Conservation (phyloP, 73 alveolate genomes). For the Diophrys sp. region DNA sequence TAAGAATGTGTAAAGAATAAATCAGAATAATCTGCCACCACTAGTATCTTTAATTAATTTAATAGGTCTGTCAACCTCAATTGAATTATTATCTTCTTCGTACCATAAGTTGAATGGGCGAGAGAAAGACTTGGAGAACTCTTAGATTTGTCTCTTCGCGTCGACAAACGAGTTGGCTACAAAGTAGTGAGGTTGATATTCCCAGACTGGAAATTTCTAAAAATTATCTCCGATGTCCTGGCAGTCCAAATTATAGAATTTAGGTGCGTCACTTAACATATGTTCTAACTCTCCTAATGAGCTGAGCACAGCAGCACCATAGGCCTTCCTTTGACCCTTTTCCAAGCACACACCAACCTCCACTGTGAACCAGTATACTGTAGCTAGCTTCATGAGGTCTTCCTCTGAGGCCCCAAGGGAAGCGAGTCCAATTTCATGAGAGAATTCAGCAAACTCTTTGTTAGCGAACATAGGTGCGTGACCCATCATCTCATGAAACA, state of each 20-base stretch:
- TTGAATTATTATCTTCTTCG: conserved; percentile 4
- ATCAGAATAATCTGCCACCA: too few relatives aligned
- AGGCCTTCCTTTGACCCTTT: conserved; percentile 63
- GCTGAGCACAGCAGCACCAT: conserved; percentile 85
- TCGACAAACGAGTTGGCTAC: conserved; percentile 34
- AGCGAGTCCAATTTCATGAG: too few relatives aligned
- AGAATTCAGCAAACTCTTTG: too few relatives aligned
- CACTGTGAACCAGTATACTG: conserved; percentile 78
- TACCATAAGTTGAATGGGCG: conserved; percentile 31
- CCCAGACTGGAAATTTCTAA: conserved; percentile 30
- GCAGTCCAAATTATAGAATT: conserved; percentile 25
- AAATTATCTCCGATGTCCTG: conserved; percentile 30
- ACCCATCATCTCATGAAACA: conserved; percentile 82
- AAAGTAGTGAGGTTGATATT: conserved; percentile 49
- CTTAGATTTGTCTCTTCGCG: conserved; percentile 32
- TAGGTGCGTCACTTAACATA: conserved; percentile 39
- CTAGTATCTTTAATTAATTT: too few relatives aligned
- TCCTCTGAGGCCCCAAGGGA: conserved; percentile 80
- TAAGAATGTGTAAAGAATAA: too few relatives aligned
- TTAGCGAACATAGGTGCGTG: conserved; percentile 89
- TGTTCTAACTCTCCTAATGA: conserved; percentile 74
- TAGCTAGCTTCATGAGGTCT: conserved; percentile 67
- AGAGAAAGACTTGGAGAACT: conserved; percentile 27
- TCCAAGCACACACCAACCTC: conserved; percentile 68
- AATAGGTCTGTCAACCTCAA: conserved; percentile 43